Evolutionary conservation across 2,329 filamentous ascomycete species (phyloP), one percentile per base, ranked within the genome.

Genomic region (Blastomyces emzantsi): DNA sequence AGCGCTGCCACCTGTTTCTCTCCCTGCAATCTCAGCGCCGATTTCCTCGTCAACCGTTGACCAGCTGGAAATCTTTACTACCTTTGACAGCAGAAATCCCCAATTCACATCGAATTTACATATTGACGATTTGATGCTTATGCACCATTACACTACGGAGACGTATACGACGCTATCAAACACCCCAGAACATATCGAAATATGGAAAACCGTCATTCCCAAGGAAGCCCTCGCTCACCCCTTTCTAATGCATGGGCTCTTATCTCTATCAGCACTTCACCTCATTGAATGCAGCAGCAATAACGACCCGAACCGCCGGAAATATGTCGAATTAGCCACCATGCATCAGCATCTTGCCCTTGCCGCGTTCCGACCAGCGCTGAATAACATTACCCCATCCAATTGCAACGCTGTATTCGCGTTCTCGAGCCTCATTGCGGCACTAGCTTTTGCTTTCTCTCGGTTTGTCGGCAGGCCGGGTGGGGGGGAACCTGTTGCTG

Each of bases 121-220:
- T 58, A 62, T 76, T n/a, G 68, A 75, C n/a, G 77, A 79, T 64
- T 68, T 79, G n/a, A 76, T 79, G 64, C 69, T 80, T 36, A 73
- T 80, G 59, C 76, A 80, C 65, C 72, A 74, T 64, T 79, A 75
- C 64, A 75, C 73, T 13, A 75, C 72, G 15, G 64, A 70, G 30
- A 75, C 73, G 25, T 75, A 74, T 57, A 66, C 63, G 58, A 70
- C 70, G 2, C 62, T 72, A 17, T 68, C 70, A 2, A 64, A 67
- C 28, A 65, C 67, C 36, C 64, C 64, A 41, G 63, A 66, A 51
- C 69, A 67, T 56, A 57, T 64, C 43, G 65, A 66, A 43, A 66
- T 70, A 2, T 71, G 70, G 69, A 70, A 66, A 39, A 66, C 59
- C 15, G 62, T 64, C 17, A 68, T 72, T 25, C 69, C 69, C 8